Evolutionary conservation across 169 alveolate species (phyloP).

Genomic region (Pseudocohnilembus persalinus): DNA sequence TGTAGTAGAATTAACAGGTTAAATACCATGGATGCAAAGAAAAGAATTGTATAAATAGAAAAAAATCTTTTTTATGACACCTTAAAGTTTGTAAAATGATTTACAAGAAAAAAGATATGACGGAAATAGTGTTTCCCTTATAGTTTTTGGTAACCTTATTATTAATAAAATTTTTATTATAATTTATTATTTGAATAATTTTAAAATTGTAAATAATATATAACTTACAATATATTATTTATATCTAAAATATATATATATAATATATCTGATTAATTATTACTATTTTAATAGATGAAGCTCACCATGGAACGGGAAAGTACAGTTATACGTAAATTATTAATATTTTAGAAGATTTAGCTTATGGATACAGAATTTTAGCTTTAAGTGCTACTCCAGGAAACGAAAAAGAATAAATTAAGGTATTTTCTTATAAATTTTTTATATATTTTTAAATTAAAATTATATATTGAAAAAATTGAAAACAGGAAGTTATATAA

Average conservation of each 20-base stretch:
- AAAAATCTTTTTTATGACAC: slow-evolving; percentile 66
- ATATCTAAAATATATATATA: no score
- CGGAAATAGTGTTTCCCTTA: background rate
- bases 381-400: slow-evolving; percentile 74
- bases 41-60: slow-evolving; percentile 29
- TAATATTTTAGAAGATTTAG: slow-evolving; percentile 29
- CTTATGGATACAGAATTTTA: slow-evolving; percentile 54
- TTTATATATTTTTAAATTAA: background rate
- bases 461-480: background rate
- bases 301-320: slow-evolving; percentile 69
- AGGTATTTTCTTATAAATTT: background rate
- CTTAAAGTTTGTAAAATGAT: slow-evolving; percentile 62
- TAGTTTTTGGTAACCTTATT: slow-evolving; percentile 12
- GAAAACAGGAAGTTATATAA: slow-evolving; percentile 38
- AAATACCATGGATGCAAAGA: slow-evolving; percentile 44
- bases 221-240: no score
- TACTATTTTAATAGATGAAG: slow-evolving; percentile 60
- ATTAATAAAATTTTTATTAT: no score
- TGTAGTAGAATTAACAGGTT: slow-evolving; percentile 57
- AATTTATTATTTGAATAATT: no score
- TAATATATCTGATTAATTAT: slow-evolving; percentile 19
- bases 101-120: slow-evolving; percentile 38
- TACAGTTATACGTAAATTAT: slow-evolving; percentile 63
- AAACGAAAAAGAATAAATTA: slow-evolving; percentile 32
- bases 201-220: no score